Evolutionary conservation across 495 filamentous ascomycete species (phyloP).

Genomic region (Neurospora sp.): DNA sequence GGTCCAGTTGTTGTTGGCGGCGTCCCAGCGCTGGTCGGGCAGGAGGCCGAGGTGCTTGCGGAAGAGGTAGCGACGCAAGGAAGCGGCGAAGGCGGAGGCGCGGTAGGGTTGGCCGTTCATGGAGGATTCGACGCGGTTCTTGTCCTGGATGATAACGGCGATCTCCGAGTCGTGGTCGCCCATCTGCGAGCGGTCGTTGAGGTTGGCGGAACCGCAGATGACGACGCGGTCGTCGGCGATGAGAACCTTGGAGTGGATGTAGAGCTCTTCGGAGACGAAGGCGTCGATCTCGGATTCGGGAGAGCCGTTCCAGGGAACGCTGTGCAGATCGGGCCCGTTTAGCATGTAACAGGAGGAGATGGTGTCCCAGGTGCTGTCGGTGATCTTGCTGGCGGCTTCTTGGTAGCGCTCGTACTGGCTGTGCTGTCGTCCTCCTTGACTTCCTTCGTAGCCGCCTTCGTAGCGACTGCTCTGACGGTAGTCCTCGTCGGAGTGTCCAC

Average conservation of each 20-base stretch:
- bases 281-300: constrained; percentile 70
- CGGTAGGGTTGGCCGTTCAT: constrained; percentile 66
- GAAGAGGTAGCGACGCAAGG: constrained; percentile 76
- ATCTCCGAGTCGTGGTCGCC: constrained; percentile 64
- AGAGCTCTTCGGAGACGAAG: constrained; percentile 88
- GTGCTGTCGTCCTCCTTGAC: constrained; percentile 25
- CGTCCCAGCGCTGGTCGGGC: constrained; percentile 53
- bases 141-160: constrained; percentile 44
- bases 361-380: constrained; percentile 56
- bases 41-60: constrained; percentile 87
- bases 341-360: constrained; percentile 83
- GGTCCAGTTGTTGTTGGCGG: constrained; percentile 60
- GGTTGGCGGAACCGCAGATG: constrained; percentile 85
- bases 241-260: constrained; percentile 88
- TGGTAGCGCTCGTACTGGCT: constrained; percentile 53
- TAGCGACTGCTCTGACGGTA: constrained; percentile 1
- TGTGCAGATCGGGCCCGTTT: constrained; percentile 61
- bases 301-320: constrained; percentile 69
- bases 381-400: constrained; percentile 45
- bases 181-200: constrained; percentile 91
- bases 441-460: neutral
- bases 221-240: constrained; percentile 86
- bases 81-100: constrained; percentile 72
- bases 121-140: constrained; percentile 50
- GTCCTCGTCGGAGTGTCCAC: constrained; percentile 4